A percentile compares a stretch with the other conserved stretches of the same genome.
Conservation (phyloP, 140 eudicot genomes). For the Cichorium intybus region DNA sequence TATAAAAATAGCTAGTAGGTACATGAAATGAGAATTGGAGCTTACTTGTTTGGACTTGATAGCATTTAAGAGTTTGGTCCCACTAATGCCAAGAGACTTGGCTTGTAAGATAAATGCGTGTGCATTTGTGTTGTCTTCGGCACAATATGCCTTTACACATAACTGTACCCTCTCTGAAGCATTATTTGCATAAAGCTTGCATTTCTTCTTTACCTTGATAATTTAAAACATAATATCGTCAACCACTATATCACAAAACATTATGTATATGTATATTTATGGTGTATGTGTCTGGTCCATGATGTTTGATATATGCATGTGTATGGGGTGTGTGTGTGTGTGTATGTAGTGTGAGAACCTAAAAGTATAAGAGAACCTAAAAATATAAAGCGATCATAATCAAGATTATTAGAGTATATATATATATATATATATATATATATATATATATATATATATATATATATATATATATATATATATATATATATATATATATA, state of each 20-base stretch:
- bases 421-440: no score
- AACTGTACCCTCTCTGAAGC: constrained; percentile 63
- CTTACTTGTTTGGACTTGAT: constrained; percentile 78
- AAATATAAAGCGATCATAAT: no score
- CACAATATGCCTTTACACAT: constrained; percentile 62
- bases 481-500: no score
- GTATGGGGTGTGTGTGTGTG: background rate
- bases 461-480: no score
- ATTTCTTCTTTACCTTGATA: constrained; percentile 62
- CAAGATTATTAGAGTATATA: no score
- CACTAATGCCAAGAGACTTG: constrained; percentile 43
- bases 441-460: no score
- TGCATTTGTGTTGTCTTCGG: constrained; percentile 54
- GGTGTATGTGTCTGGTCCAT: background rate
- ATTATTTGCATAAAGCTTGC: constrained; percentile 62
- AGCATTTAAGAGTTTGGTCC: constrained; percentile 53
- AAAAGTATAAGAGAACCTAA: no score
- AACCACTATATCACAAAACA: background rate
- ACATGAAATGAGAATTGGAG: background rate
- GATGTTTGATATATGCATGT: background rate
- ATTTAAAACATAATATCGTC: background rate
- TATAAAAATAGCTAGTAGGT: no score
- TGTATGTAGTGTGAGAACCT: no score
- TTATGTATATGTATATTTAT: background rate
- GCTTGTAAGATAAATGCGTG: constrained; percentile 60